These are phyloP conservation scores for Sorghum bicolor DNA, from an alignment of 176 grass and related monocot genomes.

Conservation along the genomic window Sorghum_bicolor_NCBIv3 NC_012870.2:14479001-14479500, in stretches of 20 bases:
- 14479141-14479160: background rate
- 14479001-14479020: background rate
- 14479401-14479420: constrained; percentile 56
- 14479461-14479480: constrained; percentile 76
- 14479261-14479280: constrained; percentile 76
- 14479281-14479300: constrained; percentile 56
- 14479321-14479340: constrained; percentile 44
- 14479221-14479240: background rate
- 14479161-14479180: background rate
- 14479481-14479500: constrained; percentile 48
- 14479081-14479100: background rate
- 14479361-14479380: constrained; percentile 55
- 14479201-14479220: constrained; percentile 3
- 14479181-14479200: background rate
- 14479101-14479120: background rate
- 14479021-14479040: background rate
- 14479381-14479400: constrained; percentile 38
- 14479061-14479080: background rate
- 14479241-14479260: constrained; percentile 22
- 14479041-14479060: background rate
- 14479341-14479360: constrained; percentile 67
- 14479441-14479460: constrained; percentile 58
- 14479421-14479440: constrained; percentile 73
- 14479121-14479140: background rate
- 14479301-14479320: constrained; percentile 40